Evolutionary conservation across 2,329 filamentous ascomycete species (phyloP).

Genomic region (Ambrosiella beaveri): DNA sequence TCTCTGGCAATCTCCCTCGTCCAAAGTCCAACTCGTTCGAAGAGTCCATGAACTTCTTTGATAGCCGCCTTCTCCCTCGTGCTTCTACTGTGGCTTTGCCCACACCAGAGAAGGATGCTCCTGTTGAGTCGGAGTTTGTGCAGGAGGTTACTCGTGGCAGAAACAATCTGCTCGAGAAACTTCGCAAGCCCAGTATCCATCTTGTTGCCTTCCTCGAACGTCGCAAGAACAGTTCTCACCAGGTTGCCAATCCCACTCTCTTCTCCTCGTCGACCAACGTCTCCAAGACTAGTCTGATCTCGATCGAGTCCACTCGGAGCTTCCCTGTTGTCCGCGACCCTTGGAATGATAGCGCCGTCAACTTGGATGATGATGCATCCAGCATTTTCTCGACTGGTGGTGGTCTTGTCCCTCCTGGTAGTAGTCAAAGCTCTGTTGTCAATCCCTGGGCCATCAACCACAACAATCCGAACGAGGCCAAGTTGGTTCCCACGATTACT

Average conservation of each 20-base stretch:
- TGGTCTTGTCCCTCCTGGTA: slow-evolving; percentile 10
- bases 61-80: slow-evolving; percentile 89
- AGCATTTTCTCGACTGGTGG: slow-evolving; percentile 11
- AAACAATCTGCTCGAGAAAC: slow-evolving; percentile 73
- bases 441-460: slow-evolving; percentile 46
- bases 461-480: slow-evolving; percentile 47
- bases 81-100: slow-evolving; percentile 45
- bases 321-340: slow-evolving; percentile 83
- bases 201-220: slow-evolving; percentile 92
- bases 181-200: slow-evolving; percentile 87
- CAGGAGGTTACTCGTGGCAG: slow-evolving; percentile 67
- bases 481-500: slow-evolving; percentile 41
- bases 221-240: slow-evolving; percentile 83
- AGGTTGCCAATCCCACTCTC: slow-evolving; percentile 54
- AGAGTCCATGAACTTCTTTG: slow-evolving; percentile 89
- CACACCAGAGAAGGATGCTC: slow-evolving; percentile 54
- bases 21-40: slow-evolving; percentile 98
- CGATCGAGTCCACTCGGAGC: slow-evolving; percentile 87
- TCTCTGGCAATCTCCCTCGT: slow-evolving; percentile 91
- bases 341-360: slow-evolving; percentile 96
- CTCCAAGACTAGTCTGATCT: slow-evolving; percentile 89
- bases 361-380: slow-evolving; percentile 57
- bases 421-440: slow-evolving; percentile 7
- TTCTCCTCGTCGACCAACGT: slow-evolving; percentile 87
- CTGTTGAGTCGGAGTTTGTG: slow-evolving; percentile 67